Evolutionary conservation across 306 rosid species (phyloP).

Genomic region (Quercus robur): DNA sequence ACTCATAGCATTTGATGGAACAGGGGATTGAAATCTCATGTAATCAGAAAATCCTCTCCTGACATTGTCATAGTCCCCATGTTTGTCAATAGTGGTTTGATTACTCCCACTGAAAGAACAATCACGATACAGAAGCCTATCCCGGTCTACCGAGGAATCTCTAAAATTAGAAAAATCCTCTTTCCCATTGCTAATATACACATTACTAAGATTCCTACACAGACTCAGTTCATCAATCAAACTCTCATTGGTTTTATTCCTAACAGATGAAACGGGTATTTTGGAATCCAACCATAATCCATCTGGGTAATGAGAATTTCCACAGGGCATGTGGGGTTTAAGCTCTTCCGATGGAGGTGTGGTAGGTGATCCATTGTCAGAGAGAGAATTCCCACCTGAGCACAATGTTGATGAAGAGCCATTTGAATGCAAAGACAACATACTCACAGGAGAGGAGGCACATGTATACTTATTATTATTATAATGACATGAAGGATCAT

Average conservation of each 20-base stretch:
- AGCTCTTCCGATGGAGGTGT: constrained; percentile 44
- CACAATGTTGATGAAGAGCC: constrained; percentile 55
- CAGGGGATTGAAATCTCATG: constrained; percentile 25
- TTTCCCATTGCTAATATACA: constrained; percentile 30
- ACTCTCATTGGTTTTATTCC: constrained; percentile 23
- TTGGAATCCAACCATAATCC: constrained; percentile 21
- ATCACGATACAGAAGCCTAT: constrained; percentile 9
- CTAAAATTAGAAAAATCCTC: constrained; percentile 21
- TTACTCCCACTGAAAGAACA: constrained; percentile 22
- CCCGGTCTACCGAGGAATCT: constrained; percentile 7
- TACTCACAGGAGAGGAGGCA: constrained; percentile 50
- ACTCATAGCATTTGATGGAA: constrained; percentile 7
- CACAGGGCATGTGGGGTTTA: constrained; percentile 28
- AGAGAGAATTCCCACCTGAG: constrained; percentile 38
- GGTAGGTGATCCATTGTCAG: constrained; percentile 56
- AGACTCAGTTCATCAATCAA: constrained; percentile 43
- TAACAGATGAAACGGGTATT: constrained; percentile 21
- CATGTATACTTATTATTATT: constrained; percentile 15
- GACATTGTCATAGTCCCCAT: constrained; percentile 11
- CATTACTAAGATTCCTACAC: constrained; percentile 30
- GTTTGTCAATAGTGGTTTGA: constrained; percentile 6
- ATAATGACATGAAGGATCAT: constrained; percentile 29
- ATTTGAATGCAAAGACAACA: constrained; percentile 42
- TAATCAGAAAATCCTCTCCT: constrained; percentile 20
- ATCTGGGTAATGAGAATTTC: constrained; percentile 11